Evolutionary conservation across 768 basidiomycete genomes (phyloP).

Genomic region (Lentinula guzmanii): DNA sequence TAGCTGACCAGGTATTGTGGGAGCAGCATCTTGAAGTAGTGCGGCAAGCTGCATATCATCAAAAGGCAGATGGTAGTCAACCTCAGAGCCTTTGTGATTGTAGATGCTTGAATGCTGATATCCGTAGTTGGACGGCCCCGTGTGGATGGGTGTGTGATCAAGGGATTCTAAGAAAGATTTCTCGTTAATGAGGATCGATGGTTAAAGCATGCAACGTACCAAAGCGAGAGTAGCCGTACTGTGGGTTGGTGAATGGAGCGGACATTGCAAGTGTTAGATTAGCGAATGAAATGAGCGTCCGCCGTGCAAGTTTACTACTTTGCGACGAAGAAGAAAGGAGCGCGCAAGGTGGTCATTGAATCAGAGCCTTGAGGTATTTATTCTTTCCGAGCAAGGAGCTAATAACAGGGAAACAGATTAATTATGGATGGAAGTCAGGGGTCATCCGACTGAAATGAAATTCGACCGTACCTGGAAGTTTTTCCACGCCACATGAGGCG

Average conservation of each 20-base stretch:
- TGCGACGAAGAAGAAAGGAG: not conserved
- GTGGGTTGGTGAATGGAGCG: not conserved
- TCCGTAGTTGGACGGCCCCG: not conserved
- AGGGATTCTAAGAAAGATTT: not conserved
- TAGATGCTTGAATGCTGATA: not conserved
- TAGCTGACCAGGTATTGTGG: not conserved
- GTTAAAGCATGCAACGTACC: not conserved
- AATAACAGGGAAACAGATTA: not conserved
- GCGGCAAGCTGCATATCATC: not conserved
- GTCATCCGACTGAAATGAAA: not conserved
- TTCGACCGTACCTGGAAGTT: not conserved
- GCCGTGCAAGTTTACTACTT: not conserved
- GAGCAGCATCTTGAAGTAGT: not conserved
- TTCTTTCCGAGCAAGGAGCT: not conserved
- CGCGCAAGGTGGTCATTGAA: not conserved
- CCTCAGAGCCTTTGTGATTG: not conserved
- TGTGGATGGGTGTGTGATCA: not conserved
- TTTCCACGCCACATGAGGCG: not conserved
- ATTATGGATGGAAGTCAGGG: not conserved
- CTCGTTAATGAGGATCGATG: not conserved
- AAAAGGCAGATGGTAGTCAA: not conserved
- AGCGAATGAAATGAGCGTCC: not conserved
- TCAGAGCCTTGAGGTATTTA: not conserved
- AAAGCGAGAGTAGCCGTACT: not conserved
- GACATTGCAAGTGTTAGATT: not conserved